Conservation (phyloP, 371 early-diverging fungal species). For the Syncephalastrum contaminatum region DNA sequence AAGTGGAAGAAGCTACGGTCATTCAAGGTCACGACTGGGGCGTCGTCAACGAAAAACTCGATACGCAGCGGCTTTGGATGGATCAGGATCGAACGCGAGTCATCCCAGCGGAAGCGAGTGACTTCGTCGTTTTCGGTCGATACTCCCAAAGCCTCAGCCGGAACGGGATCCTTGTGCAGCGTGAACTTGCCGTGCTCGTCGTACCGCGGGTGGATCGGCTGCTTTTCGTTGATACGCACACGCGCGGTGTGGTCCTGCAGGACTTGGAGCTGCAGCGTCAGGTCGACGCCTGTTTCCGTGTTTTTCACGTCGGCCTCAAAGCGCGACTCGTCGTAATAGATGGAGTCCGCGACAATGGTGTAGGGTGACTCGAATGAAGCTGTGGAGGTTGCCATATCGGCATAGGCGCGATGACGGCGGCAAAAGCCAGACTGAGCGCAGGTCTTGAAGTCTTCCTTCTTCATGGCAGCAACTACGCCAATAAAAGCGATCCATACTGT, state of each 20-base stretch:
- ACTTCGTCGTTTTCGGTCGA: slow-evolving; percentile 15
- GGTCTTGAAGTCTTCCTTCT: slow-evolving; percentile 85
- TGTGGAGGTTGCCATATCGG: slow-evolving; percentile 55
- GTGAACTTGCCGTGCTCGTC: slow-evolving; percentile 66
- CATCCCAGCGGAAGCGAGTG: slow-evolving; percentile 21
- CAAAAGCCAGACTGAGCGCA: slow-evolving; percentile 92
- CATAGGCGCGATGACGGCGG: slow-evolving; percentile 84
- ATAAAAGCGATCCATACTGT: slow-evolving; percentile 6
- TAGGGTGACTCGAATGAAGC: slow-evolving; percentile 58
- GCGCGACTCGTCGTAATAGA: slow-evolving; percentile 43
- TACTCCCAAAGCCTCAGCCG: slow-evolving; percentile 8
- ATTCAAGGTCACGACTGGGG: slow-evolving; percentile 74
- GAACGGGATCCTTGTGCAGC: slow-evolving; percentile 43
- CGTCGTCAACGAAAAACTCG: slow-evolving; percentile 62
- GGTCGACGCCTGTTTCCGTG: slow-evolving; percentile 40
- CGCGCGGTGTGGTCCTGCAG: slow-evolving; percentile 65
- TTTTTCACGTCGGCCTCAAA: slow-evolving; percentile 63
- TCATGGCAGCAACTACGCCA: slow-evolving; percentile 24
- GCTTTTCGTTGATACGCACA: slow-evolving; percentile 68
- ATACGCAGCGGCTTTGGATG: slow-evolving; percentile 62
- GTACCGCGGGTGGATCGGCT: slow-evolving; percentile 69
- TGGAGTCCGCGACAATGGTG: slow-evolving; percentile 49
- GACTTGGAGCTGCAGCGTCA: slow-evolving; percentile 51
- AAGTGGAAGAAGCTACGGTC: slow-evolving; percentile 81
- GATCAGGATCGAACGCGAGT: slow-evolving; percentile 47